phyloP scores from a whole-genome alignment of 306 rosid species.

The Ceratonia siliqua region DNA sequence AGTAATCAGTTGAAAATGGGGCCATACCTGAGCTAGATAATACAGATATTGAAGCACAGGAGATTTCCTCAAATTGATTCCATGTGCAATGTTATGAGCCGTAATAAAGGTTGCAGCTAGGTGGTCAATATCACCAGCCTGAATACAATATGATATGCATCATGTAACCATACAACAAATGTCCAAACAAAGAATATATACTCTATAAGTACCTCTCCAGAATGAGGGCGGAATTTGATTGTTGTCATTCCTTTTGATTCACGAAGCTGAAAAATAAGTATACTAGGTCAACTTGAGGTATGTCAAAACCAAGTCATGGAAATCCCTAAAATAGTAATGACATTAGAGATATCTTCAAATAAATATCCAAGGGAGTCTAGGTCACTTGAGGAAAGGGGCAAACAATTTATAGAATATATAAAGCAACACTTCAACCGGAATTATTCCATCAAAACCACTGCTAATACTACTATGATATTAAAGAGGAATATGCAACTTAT shows the following conservation, averaged over 20 bases:
- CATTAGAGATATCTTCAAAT: slow-evolving; percentile 1
- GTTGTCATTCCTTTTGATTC: slow-evolving; percentile 83
- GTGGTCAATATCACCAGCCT: slow-evolving; percentile 99
- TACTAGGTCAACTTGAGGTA: slow-evolving; percentile 28
- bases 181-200: slow-evolving; percentile 19
- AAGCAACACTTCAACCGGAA: not conserved
- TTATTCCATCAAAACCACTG: not conserved
- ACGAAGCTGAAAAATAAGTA: slow-evolving; percentile 66
- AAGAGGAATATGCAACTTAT: slow-evolving; percentile 11
- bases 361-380: not conserved
- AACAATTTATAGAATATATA: not conserved
- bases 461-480: not conserved
- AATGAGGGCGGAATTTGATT: slow-evolving; percentile 84
- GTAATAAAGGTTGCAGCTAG: slow-evolving; percentile 96
- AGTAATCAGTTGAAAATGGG: slow-evolving; percentile 1
- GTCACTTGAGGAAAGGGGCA: slow-evolving; percentile 8
- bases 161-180: slow-evolving; percentile 4
- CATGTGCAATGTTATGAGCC: slow-evolving; percentile 86
- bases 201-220: slow-evolving; percentile 67
- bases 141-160: slow-evolving; percentile 33
- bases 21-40: slow-evolving; percentile 76
- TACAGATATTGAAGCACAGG: slow-evolving; percentile 91
- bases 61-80: slow-evolving; percentile 93
- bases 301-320: not conserved
- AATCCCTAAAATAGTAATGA: not conserved